Base-by-base conservation (phyloP, 2,329 filamentous ascomycete genomes). In the Cladosporium austrohemisphaericum region DNA sequence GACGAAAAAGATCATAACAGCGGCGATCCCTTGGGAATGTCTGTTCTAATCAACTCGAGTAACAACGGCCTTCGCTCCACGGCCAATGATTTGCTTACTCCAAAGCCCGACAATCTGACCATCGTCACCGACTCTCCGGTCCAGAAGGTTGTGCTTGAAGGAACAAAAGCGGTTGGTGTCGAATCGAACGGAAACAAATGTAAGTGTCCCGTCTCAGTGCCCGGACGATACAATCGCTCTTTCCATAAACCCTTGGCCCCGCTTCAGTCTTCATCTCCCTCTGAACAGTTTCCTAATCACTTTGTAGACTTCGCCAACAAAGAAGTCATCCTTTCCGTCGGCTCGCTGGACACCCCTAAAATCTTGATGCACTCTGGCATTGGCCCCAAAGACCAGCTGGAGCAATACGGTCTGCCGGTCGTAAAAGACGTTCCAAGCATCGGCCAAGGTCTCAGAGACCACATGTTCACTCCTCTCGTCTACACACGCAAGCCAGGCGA, bases 311-410 rank as follows among this genome's bases (percentile, higher is more conserved):
- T 44, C 18, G 41, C 41, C 19, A 33, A 10, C 14, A 44, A 44
- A 7, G 78, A 83, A 47, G 83, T 88, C 36, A 78, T 88, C 56
- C 69, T 88, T 23, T 79, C 84, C n/a, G 79, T 83, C 1, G 85
- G 85, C 37, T 71, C 84, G 1, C 85, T 88, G 53, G 83, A 82
- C n/a, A 83, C 82, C 1, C 74, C 83, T 9, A 85, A 85, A 66
- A 71, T 89, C 38, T 74, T 88, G 2, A 74, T 86, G 67, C 76
- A 83, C 59, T 84, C 80, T 68, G 82, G 85, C 56, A 88, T 86
- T 55, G 85, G 84, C 3, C 82, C 82, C 16, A 65, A 66, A 44
- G 69, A 68, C 37, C 71, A 75, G 60, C 68, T 76, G 37, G 63
- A 44, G n/a, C 28, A 44, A 31, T 44, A 23, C 28, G 29, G 29